A percentile compares a stretch with the other conserved stretches of the same genome.
Conservation (phyloP, 306 rosid species). For the Pachyrhizus erosus region DNA sequence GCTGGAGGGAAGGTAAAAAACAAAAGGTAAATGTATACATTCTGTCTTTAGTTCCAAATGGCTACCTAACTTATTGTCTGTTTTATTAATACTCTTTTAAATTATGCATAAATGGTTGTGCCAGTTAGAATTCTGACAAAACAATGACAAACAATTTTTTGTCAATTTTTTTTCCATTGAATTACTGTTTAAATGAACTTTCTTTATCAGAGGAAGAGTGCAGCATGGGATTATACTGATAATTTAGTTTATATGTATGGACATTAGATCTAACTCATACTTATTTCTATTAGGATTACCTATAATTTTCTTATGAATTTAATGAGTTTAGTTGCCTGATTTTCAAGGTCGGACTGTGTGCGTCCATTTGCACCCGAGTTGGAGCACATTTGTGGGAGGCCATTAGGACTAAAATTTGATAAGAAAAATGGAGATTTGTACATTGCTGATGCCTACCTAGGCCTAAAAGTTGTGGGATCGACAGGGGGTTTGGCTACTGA, state of each 20-base stretch:
- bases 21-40: not conserved
- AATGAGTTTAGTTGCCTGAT: slow-evolving; percentile 23
- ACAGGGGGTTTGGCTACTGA: slow-evolving; percentile 81
- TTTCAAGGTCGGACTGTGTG: slow-evolving; percentile 66
- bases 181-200: not conserved
- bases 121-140: not conserved
- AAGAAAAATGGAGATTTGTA: slow-evolving; percentile 83
- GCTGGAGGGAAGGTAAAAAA: not conserved
- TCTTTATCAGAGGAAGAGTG: not conserved
- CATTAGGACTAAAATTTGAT: slow-evolving; percentile 78
- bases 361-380: slow-evolving; percentile 82
- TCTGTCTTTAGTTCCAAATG: not conserved
- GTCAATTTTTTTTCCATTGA: not conserved
- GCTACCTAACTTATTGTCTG: not conserved
- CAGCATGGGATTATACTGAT: not conserved
- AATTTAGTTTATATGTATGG: slow-evolving; percentile 11
- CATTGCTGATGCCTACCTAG: slow-evolving; percentile 90
- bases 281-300: not conserved
- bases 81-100: not conserved
- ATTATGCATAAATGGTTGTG: slow-evolving; percentile 2
- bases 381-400: slow-evolving; percentile 95
- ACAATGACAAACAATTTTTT: not conserved
- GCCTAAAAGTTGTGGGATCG: slow-evolving; percentile 87
- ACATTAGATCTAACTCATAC: slow-evolving; percentile 21
- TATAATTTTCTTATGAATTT: not conserved